A percentile compares a stretch with the other conserved stretches of the same genome.
Evolutionary conservation across 1,284 basidiomycete genomes (phyloP).

Genomic region (Moesziomyces globuligerus): DNA sequence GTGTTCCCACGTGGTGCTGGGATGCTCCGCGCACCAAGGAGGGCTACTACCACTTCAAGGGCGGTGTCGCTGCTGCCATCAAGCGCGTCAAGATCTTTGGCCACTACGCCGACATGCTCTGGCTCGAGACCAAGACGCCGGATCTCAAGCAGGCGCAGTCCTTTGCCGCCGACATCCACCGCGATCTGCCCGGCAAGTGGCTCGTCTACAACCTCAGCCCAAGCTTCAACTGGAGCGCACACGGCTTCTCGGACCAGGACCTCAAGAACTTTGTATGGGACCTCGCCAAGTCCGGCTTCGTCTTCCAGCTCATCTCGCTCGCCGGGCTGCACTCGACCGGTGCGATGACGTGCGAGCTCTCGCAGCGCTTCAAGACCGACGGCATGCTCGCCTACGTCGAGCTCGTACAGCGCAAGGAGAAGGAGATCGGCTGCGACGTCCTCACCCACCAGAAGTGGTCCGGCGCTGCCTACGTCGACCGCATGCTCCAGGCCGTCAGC

Average conservation of each 20-base stretch:
- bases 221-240: constrained; percentile 89
- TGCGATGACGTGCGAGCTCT: constrained; percentile 62
- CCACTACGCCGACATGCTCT: constrained; percentile 67
- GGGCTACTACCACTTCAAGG: constrained; percentile 88
- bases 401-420: constrained; percentile 64
- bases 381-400: constrained; percentile 67
- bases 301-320: constrained; percentile 67
- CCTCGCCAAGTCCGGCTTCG: constrained; percentile 62
- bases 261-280: constrained; percentile 67
- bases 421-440: constrained; percentile 64
- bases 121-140: constrained; percentile 85
- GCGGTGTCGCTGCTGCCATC: constrained; percentile 85
- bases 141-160: constrained; percentile 81
- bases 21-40: constrained; percentile 91
- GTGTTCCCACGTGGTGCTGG: constrained; percentile 82
- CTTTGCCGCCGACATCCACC: constrained; percentile 81
- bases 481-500: constrained; percentile 63
- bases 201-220: constrained; percentile 95
- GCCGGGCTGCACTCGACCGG: constrained; percentile 65
- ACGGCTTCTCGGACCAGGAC: constrained; percentile 78
- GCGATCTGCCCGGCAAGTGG: constrained; percentile 79
- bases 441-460: constrained; percentile 67
- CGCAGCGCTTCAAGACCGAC: constrained; percentile 73
- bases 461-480: constrained; percentile 63
- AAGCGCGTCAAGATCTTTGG: constrained; percentile 82